Evolutionary conservation across 2,329 filamentous ascomycete species (phyloP).

Genomic region (Chaetomium olivaceum): DNA sequence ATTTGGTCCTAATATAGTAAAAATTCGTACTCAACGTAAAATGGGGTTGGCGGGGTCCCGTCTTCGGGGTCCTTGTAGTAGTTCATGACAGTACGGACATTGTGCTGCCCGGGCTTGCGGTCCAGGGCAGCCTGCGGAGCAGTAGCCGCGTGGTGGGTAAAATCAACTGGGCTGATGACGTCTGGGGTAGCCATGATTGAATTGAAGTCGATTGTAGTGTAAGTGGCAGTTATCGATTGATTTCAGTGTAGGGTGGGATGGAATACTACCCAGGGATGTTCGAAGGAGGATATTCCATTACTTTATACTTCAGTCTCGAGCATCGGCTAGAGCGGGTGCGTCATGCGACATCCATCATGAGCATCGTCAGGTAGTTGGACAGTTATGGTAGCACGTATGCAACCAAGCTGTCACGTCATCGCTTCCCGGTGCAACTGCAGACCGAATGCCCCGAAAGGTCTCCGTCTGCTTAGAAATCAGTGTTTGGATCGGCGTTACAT

Average conservation of each 20-base stretch:
- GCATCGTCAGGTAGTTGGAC: neutral
- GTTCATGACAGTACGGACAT: conserved; percentile 35
- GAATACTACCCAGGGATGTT: neutral
- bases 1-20: neutral
- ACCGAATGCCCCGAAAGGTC: neutral
- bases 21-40: conserved; percentile 26
- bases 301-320: neutral
- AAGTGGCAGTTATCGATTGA: neutral
- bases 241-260: neutral
- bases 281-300: neutral
- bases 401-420: conserved; percentile 15
- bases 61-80: conserved; percentile 36
- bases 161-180: conserved; percentile 3
- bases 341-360: neutral
- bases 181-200: conserved; percentile 27
- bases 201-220: conserved; percentile 12
- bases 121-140: neutral
- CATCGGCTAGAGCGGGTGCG: neutral
- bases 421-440: neutral
- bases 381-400: neutral
- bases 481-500: conserved; percentile 1
- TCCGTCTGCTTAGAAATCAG: conserved; percentile 15
- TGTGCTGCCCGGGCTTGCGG: conserved; percentile 11
- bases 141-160: neutral
- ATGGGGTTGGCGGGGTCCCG: conserved; percentile 32